phyloP scores from a whole-genome alignment of 2,329 filamentous ascomycete genomes.

The Amesomyces nigricolor region DNA sequence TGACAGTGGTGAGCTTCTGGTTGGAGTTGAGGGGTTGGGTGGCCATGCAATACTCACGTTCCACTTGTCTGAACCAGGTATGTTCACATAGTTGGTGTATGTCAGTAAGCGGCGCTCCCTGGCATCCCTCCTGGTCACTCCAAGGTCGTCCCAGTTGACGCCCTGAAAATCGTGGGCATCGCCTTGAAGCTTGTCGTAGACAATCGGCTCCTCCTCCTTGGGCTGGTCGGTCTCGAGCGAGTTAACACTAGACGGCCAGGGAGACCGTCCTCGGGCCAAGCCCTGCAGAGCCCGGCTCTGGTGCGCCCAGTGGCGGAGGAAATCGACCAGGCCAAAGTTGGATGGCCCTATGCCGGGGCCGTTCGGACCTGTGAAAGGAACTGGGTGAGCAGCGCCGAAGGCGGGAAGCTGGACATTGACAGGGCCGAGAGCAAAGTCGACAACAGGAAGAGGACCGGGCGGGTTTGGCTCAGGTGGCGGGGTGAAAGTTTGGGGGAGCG shows the following conservation, averaged over 20 bases:
- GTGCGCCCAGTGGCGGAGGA: slow-evolving; percentile 46
- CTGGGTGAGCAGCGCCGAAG: slow-evolving; percentile 27
- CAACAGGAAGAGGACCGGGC: neutral
- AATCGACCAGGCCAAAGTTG: slow-evolving; percentile 46
- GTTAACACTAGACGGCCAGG: slow-evolving; percentile 33
- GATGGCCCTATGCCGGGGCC: slow-evolving; percentile 39
- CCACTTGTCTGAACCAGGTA: slow-evolving; percentile 42
- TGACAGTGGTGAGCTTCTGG: slow-evolving; percentile 5
- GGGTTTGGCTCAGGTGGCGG: neutral
- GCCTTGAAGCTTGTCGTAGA: slow-evolving; percentile 47
- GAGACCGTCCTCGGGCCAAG: slow-evolving; percentile 26
- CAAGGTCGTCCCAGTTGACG: slow-evolving; percentile 51
- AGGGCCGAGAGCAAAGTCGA: neutral
- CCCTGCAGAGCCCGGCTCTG: slow-evolving; percentile 28
- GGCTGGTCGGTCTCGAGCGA: slow-evolving; percentile 22
- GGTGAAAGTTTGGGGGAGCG: neutral
- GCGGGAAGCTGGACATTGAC: neutral
- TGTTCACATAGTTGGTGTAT: slow-evolving; percentile 56
- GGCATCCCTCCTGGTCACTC: slow-evolving; percentile 45
- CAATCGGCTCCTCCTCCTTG: slow-evolving; percentile 12
- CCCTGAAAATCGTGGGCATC: slow-evolving; percentile 55
- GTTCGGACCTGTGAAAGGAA: slow-evolving; percentile 31
- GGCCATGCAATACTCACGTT: slow-evolving; percentile 37
- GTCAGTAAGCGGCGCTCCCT: slow-evolving; percentile 42
- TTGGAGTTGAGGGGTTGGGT: neutral